Evolutionary conservation across 164 flowering plant genomes (phyloP).

Genomic region (Kalanchoe fedtschenkoi): DNA sequence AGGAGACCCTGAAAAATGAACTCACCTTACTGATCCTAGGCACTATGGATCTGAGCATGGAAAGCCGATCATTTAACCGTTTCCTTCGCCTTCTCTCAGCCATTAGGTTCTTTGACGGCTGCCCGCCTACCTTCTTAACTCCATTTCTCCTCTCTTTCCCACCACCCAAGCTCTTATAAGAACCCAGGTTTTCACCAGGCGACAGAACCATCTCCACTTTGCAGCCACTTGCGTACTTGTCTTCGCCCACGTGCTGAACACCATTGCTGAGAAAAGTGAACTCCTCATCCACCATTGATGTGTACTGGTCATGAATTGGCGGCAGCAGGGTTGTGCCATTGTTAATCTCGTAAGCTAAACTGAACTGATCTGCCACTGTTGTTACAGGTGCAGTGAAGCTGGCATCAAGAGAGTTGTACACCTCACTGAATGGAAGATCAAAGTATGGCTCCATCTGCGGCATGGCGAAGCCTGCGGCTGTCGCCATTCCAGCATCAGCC

Average conservation of each 20-base stretch:
- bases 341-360: conserved; percentile 11
- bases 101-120: conserved; percentile 90
- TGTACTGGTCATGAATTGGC: conserved; percentile 28
- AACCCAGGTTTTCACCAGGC: conserved; percentile 4
- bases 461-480: conserved; percentile 20
- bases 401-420: conserved; percentile 19
- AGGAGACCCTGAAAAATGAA: not conserved
- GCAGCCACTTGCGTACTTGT: conserved; percentile 10
- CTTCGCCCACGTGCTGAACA: conserved; percentile 15
- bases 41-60: conserved; percentile 86
- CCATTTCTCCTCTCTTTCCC: conserved; percentile 17
- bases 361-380: conserved; percentile 18
- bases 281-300: conserved; percentile 19
- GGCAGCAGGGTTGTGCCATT: not conserved
- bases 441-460: conserved; percentile 1
- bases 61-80: conserved; percentile 78
- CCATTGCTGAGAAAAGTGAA: conserved; percentile 15
- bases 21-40: conserved; percentile 90
- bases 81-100: conserved; percentile 87
- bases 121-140: conserved; percentile 56
- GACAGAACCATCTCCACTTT: conserved; percentile 25
- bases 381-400: conserved; percentile 13
- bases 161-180: conserved; percentile 18
- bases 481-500: conserved; percentile 21
- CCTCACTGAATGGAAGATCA: not conserved